These are phyloP conservation scores for Rhododendron williamsianum DNA, from an alignment of 148 eudicot species.

Conservation along the genomic window DNA sequence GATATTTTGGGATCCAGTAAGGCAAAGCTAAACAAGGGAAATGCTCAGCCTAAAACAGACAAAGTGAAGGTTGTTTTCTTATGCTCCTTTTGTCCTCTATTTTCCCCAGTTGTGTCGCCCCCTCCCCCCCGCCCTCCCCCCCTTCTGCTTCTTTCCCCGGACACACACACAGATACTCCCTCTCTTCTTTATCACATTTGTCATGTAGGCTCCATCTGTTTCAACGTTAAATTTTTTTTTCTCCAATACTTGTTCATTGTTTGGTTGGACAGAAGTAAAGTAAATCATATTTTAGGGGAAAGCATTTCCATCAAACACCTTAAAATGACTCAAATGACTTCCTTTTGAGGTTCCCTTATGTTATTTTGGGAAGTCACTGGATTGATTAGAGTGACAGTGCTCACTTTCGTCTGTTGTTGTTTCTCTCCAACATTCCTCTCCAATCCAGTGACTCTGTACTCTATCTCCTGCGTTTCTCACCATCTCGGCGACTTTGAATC, in stretches of 20 bases:
- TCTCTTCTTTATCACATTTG: background rate
- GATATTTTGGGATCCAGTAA: constrained; percentile 58
- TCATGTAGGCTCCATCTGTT: background rate
- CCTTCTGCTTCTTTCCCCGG: background rate
- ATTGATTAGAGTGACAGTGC: background rate
- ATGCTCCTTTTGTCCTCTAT: background rate
- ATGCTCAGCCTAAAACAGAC: constrained; percentile 46
- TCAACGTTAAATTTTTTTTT: background rate
- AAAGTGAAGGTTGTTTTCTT: constrained; percentile 71
- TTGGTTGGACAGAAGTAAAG: background rate
- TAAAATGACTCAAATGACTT: background rate
- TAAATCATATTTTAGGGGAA: background rate
- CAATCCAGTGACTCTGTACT: background rate
- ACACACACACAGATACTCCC: background rate
- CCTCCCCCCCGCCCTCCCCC: background rate
- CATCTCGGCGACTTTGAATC: background rate
- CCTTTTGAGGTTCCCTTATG: background rate
- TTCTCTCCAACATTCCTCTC: background rate
- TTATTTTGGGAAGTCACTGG: background rate
- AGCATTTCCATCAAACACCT: background rate
- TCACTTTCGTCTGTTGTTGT: background rate
- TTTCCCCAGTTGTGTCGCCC: background rate
- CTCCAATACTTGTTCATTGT: background rate
- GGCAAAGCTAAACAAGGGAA: constrained; percentile 51
- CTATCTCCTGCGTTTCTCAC: background rate